phyloP scores from a whole-genome alignment of 371 early-diverging fungal genomes.

The Synchytrium microbalum region DNA sequence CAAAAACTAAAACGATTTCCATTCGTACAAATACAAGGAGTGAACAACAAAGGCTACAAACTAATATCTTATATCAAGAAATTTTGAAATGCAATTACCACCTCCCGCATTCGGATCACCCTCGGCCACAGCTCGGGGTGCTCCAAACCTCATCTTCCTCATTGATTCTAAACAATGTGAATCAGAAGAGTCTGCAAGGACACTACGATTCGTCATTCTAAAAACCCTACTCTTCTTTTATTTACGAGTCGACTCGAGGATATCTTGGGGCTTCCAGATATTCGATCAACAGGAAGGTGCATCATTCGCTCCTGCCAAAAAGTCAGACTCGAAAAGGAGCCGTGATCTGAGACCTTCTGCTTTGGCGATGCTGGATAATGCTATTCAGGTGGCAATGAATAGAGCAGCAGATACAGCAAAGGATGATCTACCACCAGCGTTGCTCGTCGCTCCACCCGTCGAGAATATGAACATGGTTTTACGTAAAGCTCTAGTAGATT shows the following conservation, averaged over 20 bases:
- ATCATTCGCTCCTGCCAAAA: background rate
- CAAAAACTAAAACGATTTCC: too few species aligned
- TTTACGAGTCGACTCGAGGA: background rate
- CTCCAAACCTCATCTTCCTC: background rate
- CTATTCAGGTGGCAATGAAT: background rate
- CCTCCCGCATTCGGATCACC: background rate
- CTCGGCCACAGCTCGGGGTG: background rate
- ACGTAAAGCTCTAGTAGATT: background rate
- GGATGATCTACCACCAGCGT: background rate
- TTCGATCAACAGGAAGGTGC: background rate
- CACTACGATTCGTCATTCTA: background rate
- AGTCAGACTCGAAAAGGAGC: background rate
- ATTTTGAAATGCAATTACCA: slow-evolving; percentile 1
- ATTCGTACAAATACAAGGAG: too few species aligned
- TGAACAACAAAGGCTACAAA: too few species aligned
- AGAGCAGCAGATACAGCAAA: background rate
- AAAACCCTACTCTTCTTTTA: background rate
- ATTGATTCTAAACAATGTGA: background rate
- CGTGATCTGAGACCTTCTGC: background rate
- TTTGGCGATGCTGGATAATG: background rate
- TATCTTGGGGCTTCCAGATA: background rate
- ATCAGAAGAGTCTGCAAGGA: background rate
- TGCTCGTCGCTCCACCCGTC: background rate
- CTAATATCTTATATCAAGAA: too few species aligned
- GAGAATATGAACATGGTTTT: background rate